phyloP scores from a whole-genome alignment of 257 asterid genomes.

The Datura wrightii region DNA sequence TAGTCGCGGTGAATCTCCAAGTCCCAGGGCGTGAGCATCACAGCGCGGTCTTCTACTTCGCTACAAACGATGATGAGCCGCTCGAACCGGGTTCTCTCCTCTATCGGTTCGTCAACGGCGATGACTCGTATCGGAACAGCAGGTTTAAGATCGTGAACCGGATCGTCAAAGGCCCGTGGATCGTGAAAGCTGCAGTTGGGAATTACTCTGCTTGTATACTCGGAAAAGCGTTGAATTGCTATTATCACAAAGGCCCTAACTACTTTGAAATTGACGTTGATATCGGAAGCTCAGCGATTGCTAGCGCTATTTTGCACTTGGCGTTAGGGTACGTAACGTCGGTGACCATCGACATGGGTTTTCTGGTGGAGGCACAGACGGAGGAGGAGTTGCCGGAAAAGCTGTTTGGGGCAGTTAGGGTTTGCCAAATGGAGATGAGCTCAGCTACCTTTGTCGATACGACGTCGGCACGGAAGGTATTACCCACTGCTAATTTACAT shows the following conservation, averaged over 20 bases:
- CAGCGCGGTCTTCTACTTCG: conserved; percentile 87
- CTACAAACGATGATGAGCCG: conserved; percentile 63
- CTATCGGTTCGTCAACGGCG: conserved; percentile 71
- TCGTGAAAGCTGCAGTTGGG: conserved; percentile 88
- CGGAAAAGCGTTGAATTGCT: conserved; percentile 82
- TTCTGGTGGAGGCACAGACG: conserved; percentile 74
- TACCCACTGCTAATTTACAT: conserved; percentile 41
- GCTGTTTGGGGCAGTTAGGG: conserved; percentile 84
- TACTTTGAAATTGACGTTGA: conserved; percentile 92
- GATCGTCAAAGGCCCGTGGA: conserved; percentile 95
- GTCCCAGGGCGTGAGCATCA: conserved; percentile 92
- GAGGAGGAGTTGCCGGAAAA: conserved; percentile 93
- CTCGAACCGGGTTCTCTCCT: conserved; percentile 63
- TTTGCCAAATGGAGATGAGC: conserved; percentile 92
- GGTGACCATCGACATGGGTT: conserved; percentile 93
- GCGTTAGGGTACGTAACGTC: conserved; percentile 87
- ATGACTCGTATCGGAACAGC: conserved; percentile 70
- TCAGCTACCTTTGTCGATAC: conserved; percentile 71
- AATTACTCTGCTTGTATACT: conserved; percentile 85
- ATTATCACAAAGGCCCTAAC: conserved; percentile 68
- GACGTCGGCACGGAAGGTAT: conserved; percentile 55
- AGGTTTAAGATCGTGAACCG: conserved; percentile 88
- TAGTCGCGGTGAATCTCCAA: conserved; percentile 85
- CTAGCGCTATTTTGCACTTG: conserved; percentile 78
- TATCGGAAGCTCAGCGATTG: conserved; percentile 89